Evolutionary conservation across 2,329 filamentous ascomycete species (phyloP), one percentile per base, ranked within the genome.

Genomic region (Botrytis fabae): DNA sequence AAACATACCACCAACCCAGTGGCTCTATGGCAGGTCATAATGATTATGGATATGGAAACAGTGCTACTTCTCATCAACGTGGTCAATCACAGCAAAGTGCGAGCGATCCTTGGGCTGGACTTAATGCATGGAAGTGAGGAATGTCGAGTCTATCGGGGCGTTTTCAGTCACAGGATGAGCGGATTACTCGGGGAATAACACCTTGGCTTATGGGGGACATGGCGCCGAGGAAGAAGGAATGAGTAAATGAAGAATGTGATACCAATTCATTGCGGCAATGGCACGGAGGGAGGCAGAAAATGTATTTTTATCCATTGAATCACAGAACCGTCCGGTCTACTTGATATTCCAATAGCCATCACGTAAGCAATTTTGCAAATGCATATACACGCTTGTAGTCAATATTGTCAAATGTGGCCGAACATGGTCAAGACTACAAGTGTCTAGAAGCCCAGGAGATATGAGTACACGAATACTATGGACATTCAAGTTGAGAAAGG

Each of bases 31-130:
- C 87, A 4, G 86, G 86, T 14, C 86, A 88, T 6, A 86, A 86
- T 6, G 86, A 86, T 1, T 90, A 91, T 81, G 86, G 87, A 22
- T 84, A 85, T 68, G 80, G 80, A 62, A 84, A 85, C 72, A 84
- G 69, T 60, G 71, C 72, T 57, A 70, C 71, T 46, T 59, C 70
- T 65, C 80, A 82, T 76, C 79, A 81, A 66, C 78, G 80, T 44
- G 73, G 77, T 61, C 73, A 77, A 71, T 76, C 80, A 68, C 80
- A 81, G 68, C 77, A 80, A 46, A 78, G 78, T 61, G 75, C 79
- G 20, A 78, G 79, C 75, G 90, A 93, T 84, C 91, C 91, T 12
- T 93, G 90, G 90, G 90, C 90, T 25, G 91, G 91, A 7, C 81
- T 93, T 77, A 79, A 78, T 69, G 76, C 77, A 66, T 79, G 78